Evolutionary conservation across 2,329 filamentous ascomycete genomes (phyloP).

Genomic region (Botrytis sinoallii): DNA sequence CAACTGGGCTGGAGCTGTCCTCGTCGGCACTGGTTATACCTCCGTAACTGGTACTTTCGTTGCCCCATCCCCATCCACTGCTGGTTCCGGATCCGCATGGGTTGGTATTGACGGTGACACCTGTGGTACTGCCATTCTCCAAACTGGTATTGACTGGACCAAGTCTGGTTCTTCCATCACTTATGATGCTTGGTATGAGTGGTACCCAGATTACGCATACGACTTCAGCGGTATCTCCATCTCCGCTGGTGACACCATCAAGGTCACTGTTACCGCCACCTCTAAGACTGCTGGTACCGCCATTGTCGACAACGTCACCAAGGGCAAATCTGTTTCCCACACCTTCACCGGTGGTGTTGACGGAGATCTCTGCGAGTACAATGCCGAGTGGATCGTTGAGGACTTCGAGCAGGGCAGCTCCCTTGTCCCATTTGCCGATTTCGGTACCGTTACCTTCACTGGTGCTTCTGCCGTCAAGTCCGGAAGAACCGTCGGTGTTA

Average conservation of each 20-base stretch:
- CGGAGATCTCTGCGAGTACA: constrained; percentile 43
- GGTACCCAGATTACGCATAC: constrained; percentile 56
- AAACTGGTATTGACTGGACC: constrained; percentile 56
- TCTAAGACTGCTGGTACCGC: constrained; percentile 43
- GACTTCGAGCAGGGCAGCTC: constrained; percentile 45
- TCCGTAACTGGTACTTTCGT: constrained; percentile 53
- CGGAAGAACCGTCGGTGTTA: background rate
- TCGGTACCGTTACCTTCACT: constrained; percentile 42
- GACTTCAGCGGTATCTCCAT: constrained; percentile 48
- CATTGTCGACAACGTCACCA: constrained; percentile 46
- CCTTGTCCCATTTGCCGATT: constrained; percentile 47
- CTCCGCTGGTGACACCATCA: constrained; percentile 45
- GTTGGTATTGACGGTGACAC: constrained; percentile 61
- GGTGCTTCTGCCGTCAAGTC: constrained; percentile 6
- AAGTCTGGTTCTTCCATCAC: constrained; percentile 42
- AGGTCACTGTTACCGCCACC: constrained; percentile 40
- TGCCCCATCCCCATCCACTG: constrained; percentile 50
- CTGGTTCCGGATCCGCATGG: constrained; percentile 43
- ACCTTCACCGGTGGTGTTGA: constrained; percentile 39
- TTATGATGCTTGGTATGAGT: constrained; percentile 60
- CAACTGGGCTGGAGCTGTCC: constrained; percentile 60
- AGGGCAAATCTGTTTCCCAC: constrained; percentile 45
- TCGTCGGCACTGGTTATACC: constrained; percentile 49
- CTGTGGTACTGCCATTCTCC: constrained; percentile 52
- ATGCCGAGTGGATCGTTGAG: constrained; percentile 54